phyloP scores from a whole-genome alignment of 208 protist genomes.

The Leishmania amazonensis region DNA sequence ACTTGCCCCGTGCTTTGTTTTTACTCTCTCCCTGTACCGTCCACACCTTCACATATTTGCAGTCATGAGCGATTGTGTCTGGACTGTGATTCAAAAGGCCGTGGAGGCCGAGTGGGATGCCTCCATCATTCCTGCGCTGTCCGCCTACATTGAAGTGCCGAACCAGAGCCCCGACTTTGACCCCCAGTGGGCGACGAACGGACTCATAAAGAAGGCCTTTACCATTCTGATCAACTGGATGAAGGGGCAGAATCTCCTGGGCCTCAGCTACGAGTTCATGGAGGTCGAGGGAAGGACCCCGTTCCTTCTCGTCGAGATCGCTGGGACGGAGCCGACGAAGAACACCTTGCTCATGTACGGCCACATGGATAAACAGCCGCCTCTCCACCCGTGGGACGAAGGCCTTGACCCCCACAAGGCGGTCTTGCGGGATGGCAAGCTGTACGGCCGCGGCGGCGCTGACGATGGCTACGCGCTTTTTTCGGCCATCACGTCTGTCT shows the following conservation, averaged over 20 bases:
- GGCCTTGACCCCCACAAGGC: conserved; percentile 89
- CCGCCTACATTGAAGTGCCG: conserved; percentile 92
- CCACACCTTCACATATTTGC: not conserved
- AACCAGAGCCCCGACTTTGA: conserved; percentile 95
- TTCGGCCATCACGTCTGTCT: conserved; percentile 74
- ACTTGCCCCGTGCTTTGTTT: not conserved
- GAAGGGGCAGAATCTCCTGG: conserved; percentile 75
- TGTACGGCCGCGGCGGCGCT: conserved; percentile 92
- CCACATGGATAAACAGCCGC: conserved; percentile 98
- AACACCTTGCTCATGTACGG: conserved; percentile 95
- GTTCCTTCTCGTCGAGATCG: conserved; percentile 88
- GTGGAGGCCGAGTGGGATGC: conserved; percentile 88
- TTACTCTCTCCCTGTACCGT: not conserved
- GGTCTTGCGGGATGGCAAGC: conserved; percentile 82
- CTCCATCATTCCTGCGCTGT: conserved; percentile 81
- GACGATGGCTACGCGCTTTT: conserved; percentile 94
- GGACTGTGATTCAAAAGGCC: conserved; percentile 46
- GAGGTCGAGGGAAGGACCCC: conserved; percentile 79
- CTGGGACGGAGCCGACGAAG: conserved; percentile 51
- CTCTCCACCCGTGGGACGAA: conserved; percentile 91
- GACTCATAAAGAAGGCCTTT: conserved; percentile 87
- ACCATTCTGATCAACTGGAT: conserved; percentile 90
- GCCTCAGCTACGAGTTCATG: conserved; percentile 79
- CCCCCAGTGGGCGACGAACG: conserved; percentile 85
- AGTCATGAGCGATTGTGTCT: conserved; percentile 37